Evolutionary conservation across 805 yeast species (phyloP), one percentile per base, ranked within the genome.

Genomic region (Lipomyces mesembrius): DNA sequence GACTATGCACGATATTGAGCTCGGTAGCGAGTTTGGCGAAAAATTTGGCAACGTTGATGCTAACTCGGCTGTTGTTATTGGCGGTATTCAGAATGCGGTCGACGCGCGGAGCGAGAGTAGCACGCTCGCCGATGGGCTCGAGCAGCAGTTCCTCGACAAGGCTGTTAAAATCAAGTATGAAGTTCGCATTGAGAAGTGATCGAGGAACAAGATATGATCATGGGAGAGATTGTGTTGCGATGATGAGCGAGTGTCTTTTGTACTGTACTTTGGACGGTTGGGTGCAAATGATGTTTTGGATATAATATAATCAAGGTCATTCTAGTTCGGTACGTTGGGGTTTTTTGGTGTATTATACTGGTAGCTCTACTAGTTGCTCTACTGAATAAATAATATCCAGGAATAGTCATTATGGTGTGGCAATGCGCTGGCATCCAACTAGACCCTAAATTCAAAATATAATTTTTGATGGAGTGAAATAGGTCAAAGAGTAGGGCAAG

Each of bases 81-180:
- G 60, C 57, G 62, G 60, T 7, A 20, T 14, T 7, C 32, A 25
- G 27, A 22, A 34, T 14, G 14, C 61, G 32, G 32, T 0, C 22
- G 57, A 54, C 39, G 25, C 59, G 5, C 43, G 27, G 17, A 60
- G 59, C 27, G 58, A 46, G 52, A 29, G 6, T 9, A 32, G n/a
- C 35, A 27, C 29, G 12, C 14, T 5, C 5, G 8, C 35, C 52
- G 62, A 65, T 5, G 49, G 39, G 22, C 35, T n/a, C 17, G 58
- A 59, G 29, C 63, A 55, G 17, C 57, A 17, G 20, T n/a, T 34
- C 34, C 35, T 25, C 17, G 59, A 64, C 8, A 46, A 58, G n/a
- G 57, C 65, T 20, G 61, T 67, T 37, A 35, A 65, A 34, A 61
- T 67, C 29, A 65, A 58, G 53, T 67, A 67, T 35, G 71, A 64